phyloP scores from a whole-genome alignment of 2,329 filamentous ascomycete species.

The Penicillium verrucosum region DNA sequence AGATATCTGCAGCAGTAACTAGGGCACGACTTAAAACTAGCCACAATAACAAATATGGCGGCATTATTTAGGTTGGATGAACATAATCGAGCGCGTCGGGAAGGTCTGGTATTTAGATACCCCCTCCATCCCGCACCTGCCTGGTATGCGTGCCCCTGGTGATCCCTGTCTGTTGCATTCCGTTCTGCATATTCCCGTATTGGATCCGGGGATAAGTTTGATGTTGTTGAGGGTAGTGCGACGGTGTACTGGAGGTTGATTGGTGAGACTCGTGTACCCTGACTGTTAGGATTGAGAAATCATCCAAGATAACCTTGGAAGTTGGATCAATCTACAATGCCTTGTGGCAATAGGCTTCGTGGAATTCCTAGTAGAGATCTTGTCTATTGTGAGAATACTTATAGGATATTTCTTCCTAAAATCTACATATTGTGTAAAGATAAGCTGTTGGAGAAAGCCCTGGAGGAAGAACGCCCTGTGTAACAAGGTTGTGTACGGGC shows the following conservation, averaged over 20 bases:
- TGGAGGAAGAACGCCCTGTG: too few relatives aligned
- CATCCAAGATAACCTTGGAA: neutral
- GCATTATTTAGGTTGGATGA: conserved; percentile 6
- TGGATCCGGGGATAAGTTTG: neutral
- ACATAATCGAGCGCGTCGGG: neutral
- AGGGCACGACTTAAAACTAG: conserved; percentile 11
- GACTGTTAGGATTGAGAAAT: neutral
- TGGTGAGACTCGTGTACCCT: neutral
- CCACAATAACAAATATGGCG: conserved; percentile 10
- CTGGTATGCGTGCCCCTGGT: conserved; percentile 1
- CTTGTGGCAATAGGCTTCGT: neutral
- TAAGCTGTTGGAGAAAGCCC: too few relatives aligned
- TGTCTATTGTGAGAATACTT: neutral
- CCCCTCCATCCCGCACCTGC: neutral
- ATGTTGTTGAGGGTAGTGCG: neutral
- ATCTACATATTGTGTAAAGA: too few relatives aligned
- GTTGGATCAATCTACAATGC: neutral
- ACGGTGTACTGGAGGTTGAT: neutral
- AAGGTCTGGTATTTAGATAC: neutral
- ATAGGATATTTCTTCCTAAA: neutral
- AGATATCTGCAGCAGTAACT: conserved; percentile 9
- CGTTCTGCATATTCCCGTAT: neutral
- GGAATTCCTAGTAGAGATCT: neutral
- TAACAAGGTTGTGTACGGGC: too few relatives aligned
- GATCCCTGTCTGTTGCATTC: conserved; percentile 2